A percentile compares a stretch with the other conserved stretches of the same genome.
Conservation (phyloP, 2,329 filamentous ascomycete genomes). For the Thielaviopsis punctulata region DNA sequence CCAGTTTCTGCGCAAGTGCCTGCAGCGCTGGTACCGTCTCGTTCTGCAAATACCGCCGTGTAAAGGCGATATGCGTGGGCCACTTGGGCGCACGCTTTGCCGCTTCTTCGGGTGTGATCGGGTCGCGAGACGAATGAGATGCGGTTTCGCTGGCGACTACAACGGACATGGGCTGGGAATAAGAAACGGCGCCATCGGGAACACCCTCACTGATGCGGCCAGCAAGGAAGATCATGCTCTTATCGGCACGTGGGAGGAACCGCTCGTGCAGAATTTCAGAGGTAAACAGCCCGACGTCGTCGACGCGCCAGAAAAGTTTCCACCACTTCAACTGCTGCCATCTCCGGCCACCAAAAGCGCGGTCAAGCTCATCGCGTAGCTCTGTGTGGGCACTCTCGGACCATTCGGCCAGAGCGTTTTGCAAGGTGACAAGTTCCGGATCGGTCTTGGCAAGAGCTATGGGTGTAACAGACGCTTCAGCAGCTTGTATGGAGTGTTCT, state of each 20-base stretch:
- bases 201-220: slow-evolving; percentile 48
- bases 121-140: not conserved
- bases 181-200: slow-evolving; percentile 16
- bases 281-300: slow-evolving; percentile 74
- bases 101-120: slow-evolving; percentile 14
- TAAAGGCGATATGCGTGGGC: slow-evolving; percentile 57
- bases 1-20: slow-evolving; percentile 53
- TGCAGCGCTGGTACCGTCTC: slow-evolving; percentile 54
- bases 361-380: slow-evolving; percentile 60
- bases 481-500: slow-evolving; percentile 30
- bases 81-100: slow-evolving; percentile 28
- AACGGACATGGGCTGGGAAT: slow-evolving; percentile 21
- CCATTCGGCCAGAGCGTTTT: slow-evolving; percentile 52
- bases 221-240: slow-evolving; percentile 64
- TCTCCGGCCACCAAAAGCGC: slow-evolving; percentile 54
- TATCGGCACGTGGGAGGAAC: slow-evolving; percentile 66
- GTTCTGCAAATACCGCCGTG: slow-evolving; percentile 48
- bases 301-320: slow-evolving; percentile 88
- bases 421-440: slow-evolving; percentile 20
- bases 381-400: slow-evolving; percentile 68
- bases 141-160: not conserved
- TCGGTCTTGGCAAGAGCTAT: slow-evolving; percentile 18
- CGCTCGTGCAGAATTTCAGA: slow-evolving; percentile 58
- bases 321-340: slow-evolving; percentile 83
- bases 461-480: slow-evolving; percentile 26